Evolutionary conservation across 768 basidiomycete genomes (phyloP), one percentile per base, ranked within the genome.

Genomic region (Sporobolomyces phaffii): DNA sequence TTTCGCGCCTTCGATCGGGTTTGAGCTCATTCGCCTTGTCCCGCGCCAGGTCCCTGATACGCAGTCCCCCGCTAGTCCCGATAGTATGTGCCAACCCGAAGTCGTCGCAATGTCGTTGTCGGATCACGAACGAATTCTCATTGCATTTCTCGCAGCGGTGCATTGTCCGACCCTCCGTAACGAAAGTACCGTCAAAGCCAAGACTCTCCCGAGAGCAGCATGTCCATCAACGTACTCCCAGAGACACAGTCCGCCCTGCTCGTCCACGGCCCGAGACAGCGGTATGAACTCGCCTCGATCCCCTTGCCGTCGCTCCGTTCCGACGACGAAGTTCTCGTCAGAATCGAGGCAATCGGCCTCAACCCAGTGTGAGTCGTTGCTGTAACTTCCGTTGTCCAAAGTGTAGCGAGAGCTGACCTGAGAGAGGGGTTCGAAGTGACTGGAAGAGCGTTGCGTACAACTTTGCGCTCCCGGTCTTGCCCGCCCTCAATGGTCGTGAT

Each of bases 331-430:
- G 51, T 53, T 10, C 52, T 63, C 43, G 44, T 63, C 14, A 51
- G 52, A 0, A 26, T 63, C 43, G 62, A 63, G 17, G 62, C 62
- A 3, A 54, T 63, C 13, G 62, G 62, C 3, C 44, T 63, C 11
- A 63, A 63, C 44, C 62, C 62, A 17, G 51, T 63, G 61, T 54
- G 13, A 34, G 61, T 29, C 3, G 9, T 41, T 13, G 5, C 34
- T 14, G 4, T 13, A 52, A 20, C 51, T 34, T 18, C 17, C 38
- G 9, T 17, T 17, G 9, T 38, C 38, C 17, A 9, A 17, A 17
- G 38, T 33, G 8, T 52, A 18, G 33, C 3, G 18, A 3, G 4
- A 8, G 17, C 14, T 34, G 4, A 38, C 18, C 51, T 52, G 51
- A 52, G 15, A 20, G 13, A 52, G 17, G 20, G 33, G 36, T 20